phyloP scores from a whole-genome alignment of 2,329 filamentous ascomycete genomes.

The Botrytis paeoniae region DNA sequence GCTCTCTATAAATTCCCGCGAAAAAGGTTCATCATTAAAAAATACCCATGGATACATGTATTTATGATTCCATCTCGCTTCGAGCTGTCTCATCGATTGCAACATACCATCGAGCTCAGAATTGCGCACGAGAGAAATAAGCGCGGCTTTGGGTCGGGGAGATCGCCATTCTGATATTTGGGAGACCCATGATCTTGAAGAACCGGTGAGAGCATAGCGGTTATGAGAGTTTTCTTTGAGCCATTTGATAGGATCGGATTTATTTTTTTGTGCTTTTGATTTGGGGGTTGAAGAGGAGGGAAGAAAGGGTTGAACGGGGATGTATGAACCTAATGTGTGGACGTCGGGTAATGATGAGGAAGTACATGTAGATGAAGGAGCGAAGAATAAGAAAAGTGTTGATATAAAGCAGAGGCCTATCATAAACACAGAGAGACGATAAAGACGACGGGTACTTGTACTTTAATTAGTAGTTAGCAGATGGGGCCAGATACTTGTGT shows the following conservation, averaged over 20 bases:
- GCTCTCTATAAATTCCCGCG: slow-evolving; percentile 68
- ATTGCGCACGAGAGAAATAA: slow-evolving; percentile 71
- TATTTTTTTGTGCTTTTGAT: slow-evolving; percentile 13
- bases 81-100: slow-evolving; percentile 68
- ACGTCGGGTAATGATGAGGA: neutral
- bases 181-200: neutral
- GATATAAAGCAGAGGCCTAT: neutral
- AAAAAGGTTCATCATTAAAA: slow-evolving; percentile 78
- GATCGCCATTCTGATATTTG: neutral
- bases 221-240: slow-evolving; percentile 39
- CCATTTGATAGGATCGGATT: slow-evolving; percentile 37
- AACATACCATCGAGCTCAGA: slow-evolving; percentile 66
- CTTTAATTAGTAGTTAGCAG: neutral
- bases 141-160: slow-evolving; percentile 39
- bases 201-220: slow-evolving; percentile 30
- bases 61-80: slow-evolving; percentile 74
- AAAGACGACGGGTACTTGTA: neutral
- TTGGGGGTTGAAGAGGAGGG: neutral
- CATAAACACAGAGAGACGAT: neutral
- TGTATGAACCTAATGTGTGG: slow-evolving; percentile 1
- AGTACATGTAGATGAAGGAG: neutral
- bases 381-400: neutral
- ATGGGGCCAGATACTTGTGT: neutral
- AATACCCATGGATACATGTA: slow-evolving; percentile 76
- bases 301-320: neutral